Conservation (phyloP, 352 stramenopile species). For the Pythium rhizo-oryzae region DNA sequence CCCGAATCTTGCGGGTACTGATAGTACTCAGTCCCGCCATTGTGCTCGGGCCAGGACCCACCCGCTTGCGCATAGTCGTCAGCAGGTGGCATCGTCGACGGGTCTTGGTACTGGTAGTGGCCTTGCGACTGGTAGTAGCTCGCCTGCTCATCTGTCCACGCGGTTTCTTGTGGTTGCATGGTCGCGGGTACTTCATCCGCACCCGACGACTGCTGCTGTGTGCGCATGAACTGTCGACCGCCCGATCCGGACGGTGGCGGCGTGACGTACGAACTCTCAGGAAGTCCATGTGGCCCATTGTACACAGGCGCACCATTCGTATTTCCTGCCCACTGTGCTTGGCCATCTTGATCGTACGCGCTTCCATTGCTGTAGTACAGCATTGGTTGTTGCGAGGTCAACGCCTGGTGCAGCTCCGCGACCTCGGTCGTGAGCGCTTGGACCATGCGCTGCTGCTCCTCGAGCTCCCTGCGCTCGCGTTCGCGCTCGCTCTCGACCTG, state of each 20-base stretch:
- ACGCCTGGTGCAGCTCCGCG: slow-evolving; percentile 6
- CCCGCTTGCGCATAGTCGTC: not conserved
- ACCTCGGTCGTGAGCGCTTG: slow-evolving; percentile 44
- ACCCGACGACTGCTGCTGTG: not conserved
- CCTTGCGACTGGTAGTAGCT: slow-evolving; percentile 4
- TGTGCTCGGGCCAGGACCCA: not conserved
- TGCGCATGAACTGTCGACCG: not conserved
- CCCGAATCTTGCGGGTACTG: slow-evolving; percentile 5
- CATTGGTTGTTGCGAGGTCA: not conserved
- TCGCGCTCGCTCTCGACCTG: slow-evolving; percentile 29
- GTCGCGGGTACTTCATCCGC: not conserved
- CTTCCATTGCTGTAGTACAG: not conserved
- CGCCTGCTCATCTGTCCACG: slow-evolving; percentile 4
- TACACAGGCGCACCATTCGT: not conserved
- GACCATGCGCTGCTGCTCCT: slow-evolving; percentile 30
- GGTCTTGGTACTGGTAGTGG: not conserved
- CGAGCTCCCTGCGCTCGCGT: slow-evolving; percentile 19
- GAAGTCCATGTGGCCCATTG: not conserved
- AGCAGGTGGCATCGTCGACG: not conserved
- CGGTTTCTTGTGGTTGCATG: not conserved
- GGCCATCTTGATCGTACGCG: not conserved
- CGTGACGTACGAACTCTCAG: slow-evolving; percentile 13
- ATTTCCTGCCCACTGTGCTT: not conserved
- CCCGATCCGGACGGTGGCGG: not conserved
- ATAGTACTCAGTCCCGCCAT: not conserved